Evolutionary conservation across 2,329 filamentous ascomycete genomes (phyloP), one percentile per base, ranked within the genome.

Genomic region (Sarocladium kiliense): DNA sequence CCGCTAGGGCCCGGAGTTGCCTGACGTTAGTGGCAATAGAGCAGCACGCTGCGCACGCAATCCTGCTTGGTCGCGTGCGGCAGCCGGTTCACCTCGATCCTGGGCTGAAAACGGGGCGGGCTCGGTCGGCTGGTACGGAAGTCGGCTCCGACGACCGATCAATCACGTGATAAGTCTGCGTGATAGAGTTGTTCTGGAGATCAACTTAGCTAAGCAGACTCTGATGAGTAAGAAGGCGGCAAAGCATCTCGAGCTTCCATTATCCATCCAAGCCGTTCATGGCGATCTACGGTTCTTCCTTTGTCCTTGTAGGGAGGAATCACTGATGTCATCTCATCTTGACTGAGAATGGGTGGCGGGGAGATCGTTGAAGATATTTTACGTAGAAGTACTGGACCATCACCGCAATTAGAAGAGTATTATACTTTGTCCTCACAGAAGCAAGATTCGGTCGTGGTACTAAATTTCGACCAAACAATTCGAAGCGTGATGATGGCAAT

Each of bases 81-180:
- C 27, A 51, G 30, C 47, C 30, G 47, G 47, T 7, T 32, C 21
- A 27, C 14, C 30, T 51, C 10, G 14, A 5, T 9, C 21, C n/a
- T 21, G n/a, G 44, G 19, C 47, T 51, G 30, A 34, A 21, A 21
- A 34, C n/a, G 18, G 30, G 26, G 30, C 23, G 27, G 3, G 9
- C 47, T 51, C 47, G 47, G 47, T 6, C 47, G 26, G 47, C 23
- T 12, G 7, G 3, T 18, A 21, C 47, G 47, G 47, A n/a, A 51
- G 47, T 51, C 47, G 47, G 47, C 21, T 51, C 47, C 47, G 47
- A 51, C 19, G 47, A 51, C 47, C 47, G 47, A 3, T 21, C 2
- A 5, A 23, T 51, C 47, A 51, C 47, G 47, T 51, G 47, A 51
- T 23, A 12, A 3, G 7, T n/a, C n/a, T n/a, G n/a, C n/a, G n/a